Base-by-base conservation (phyloP, 768 basidiomycete genomes). In the Mycena chlorophos region DNA sequence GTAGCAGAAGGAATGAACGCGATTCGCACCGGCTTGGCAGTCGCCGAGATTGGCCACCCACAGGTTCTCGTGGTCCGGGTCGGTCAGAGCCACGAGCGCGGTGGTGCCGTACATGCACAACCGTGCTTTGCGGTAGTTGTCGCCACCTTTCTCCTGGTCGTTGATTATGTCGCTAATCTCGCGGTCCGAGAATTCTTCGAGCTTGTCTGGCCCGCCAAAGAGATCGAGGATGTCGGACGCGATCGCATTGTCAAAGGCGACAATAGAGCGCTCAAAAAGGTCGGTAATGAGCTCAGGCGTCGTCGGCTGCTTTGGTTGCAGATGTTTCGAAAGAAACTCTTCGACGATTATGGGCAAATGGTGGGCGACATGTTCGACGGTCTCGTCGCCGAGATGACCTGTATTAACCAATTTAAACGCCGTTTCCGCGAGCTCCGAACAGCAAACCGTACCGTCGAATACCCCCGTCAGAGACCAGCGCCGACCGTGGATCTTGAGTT, bases 21-120 rank as follows among this genome's bases (percentile, higher is more conserved):
- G 47, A 40, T 23, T 73, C 85, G 59, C 60, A 88, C 88, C 76
- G 57, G 87, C 87, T 76, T 88, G 85, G 67, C 87, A 90, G 65
- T 91, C 89, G 14, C 89, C 89, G 25, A 91, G 75, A 65, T 90
- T 90, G 5, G 88, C 89, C 45, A 91, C 71, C 89, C 89, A 91
- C 20, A 91, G 72, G 58, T 89, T 82, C 64, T 80, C 75, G 58
- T 81, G 79, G 19, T 82, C 75, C 30, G 88, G 87, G 71, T 90
- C 88, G 38, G 87, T 78, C 31, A 91, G 76, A 8, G 89, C 80
- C 38, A 91, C 79, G 28, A 91, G 78, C 4, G 86, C 88, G 2
- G 89, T 91, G 0, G 86, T 88, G 20, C 89, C 89, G 62, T 89
- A 87, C 82, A 91, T 88, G 65, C 86, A 87, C 47, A 88, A 75